Evolutionary conservation across 1,284 basidiomycete genomes (phyloP).

Genomic region (Cystobasidium sp.): DNA sequence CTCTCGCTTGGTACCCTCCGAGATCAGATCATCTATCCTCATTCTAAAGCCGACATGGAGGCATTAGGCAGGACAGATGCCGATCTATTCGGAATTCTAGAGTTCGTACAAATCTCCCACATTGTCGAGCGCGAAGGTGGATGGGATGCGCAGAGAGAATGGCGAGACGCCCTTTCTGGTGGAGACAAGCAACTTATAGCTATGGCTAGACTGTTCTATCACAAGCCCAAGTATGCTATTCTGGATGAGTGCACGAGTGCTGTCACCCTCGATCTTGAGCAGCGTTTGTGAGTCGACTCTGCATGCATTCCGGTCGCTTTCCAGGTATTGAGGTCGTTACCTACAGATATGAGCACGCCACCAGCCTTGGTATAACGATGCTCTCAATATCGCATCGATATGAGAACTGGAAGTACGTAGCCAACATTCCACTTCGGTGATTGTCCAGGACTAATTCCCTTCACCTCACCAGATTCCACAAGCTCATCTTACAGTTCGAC

Average conservation of each 20-base stretch:
- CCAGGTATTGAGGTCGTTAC: conserved; percentile 51
- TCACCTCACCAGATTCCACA: conserved; percentile 84
- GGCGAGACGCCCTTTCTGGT: conserved; percentile 86
- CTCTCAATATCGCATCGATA: conserved; percentile 65
- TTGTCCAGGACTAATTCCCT: conserved; percentile 69
- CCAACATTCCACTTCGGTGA: not conserved
- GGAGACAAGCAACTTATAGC: conserved; percentile 77
- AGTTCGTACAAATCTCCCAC: conserved; percentile 80
- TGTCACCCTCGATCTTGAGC: conserved; percentile 91
- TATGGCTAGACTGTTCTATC: conserved; percentile 96
- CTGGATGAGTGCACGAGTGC: conserved; percentile 94
- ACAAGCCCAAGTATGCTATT: conserved; percentile 94
- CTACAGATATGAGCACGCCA: conserved; percentile 94
- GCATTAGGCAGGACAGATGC: conserved; percentile 72
- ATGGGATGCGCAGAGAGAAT: conserved; percentile 85
- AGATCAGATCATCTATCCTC: conserved; percentile 83
- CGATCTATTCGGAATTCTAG: conserved; percentile 74
- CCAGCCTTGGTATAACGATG: conserved; percentile 80
- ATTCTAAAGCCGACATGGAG: conserved; percentile 76
- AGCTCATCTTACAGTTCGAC: conserved; percentile 79
- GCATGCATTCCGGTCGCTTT: not conserved
- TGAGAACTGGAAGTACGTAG: conserved; percentile 39
- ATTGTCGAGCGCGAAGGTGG: conserved; percentile 96
- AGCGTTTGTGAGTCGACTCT: conserved; percentile 36
- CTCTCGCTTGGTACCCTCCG: conserved; percentile 89